Evolutionary conservation across 2,329 filamentous ascomycete genomes (phyloP), one percentile per base, ranked within the genome.

Genomic region (Trichoderma aggressivum): DNA sequence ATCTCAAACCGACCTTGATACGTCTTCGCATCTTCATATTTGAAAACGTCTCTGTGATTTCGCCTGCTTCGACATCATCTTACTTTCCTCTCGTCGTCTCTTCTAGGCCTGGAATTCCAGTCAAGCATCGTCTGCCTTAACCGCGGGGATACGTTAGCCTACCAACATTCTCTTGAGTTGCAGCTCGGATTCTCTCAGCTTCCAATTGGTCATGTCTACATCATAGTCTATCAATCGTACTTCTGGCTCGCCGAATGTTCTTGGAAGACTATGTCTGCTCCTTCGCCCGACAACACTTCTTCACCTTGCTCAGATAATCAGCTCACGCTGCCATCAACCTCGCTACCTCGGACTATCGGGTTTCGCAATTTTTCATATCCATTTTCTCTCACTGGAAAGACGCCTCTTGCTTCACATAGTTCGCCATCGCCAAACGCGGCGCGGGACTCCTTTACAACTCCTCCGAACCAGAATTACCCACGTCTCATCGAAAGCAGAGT

Each of bases 291-390:
- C 73, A 50, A 71, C 34, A 14, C 61, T 47, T 61, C 56, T 47
- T 60, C 53, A 62, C 61, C 18, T 47, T 60, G 61, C 43, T 66
- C 56, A 39, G 21, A 73, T 34, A 18, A 39, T 60, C 65, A 59
- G 58, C 34, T 71, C 53, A 28, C 59, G 18, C 36, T 53, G 24
- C 62, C 34, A 55, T 43, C 61, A 68, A n/a, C 55, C 26, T 30
- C 50, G 28, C n/a, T 34, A 47, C 10, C 21, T 3, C 59, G 61
- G n/a, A 14, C 61, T 10, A 39, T 36, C 12, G 36, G 34, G 10
- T 56, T 74, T 56, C 73, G 74, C 24, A 78, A 77, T 66, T 76
- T 75, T 50, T 76, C 75, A 24, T 77, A 76, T 67, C 76, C 74
- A 5, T 73, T 72, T 28, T 70, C 70, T 24, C 36, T 56, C 14